A percentile compares a stretch with the other conserved stretches of the same genome.
Evolutionary conservation across 495 filamentous ascomycete genomes (phyloP).

Genomic region (Tuber borchii): DNA sequence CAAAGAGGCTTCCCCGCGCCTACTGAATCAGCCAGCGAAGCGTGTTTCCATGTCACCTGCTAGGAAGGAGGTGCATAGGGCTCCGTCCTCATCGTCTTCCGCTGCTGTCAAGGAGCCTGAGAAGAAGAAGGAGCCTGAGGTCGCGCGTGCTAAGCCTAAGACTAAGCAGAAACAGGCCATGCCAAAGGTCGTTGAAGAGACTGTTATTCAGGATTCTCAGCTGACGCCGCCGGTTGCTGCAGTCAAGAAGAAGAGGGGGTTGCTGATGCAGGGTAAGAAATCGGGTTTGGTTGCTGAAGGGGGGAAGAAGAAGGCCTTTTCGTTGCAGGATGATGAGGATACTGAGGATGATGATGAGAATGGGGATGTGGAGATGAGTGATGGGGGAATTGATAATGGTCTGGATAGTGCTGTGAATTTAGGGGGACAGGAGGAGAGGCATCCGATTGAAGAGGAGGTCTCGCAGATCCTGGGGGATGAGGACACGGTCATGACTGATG

Average conservation of each 20-base stretch:
- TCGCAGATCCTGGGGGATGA: slow-evolving; percentile 28
- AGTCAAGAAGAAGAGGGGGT: slow-evolving; percentile 27
- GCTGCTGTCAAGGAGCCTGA: slow-evolving; percentile 7
- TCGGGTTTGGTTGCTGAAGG: slow-evolving; percentile 3
- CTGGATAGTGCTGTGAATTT: slow-evolving; percentile 7
- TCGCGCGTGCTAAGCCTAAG: slow-evolving; percentile 6
- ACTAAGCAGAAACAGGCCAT: slow-evolving; percentile 13
- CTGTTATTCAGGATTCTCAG: slow-evolving; percentile 2
- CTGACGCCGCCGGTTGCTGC: slow-evolving; percentile 15
- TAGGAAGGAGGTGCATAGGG: slow-evolving; percentile 5
- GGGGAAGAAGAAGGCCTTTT: slow-evolving; percentile 29
- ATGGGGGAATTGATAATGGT: slow-evolving; percentile 26
- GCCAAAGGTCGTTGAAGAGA: slow-evolving; percentile 20
- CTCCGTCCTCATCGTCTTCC: not conserved
- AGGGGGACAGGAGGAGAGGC: slow-evolving; percentile 11
- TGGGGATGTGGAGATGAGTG: slow-evolving; percentile 30
- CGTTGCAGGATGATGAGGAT: slow-evolving; percentile 13
- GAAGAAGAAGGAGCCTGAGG: slow-evolving; percentile 7
- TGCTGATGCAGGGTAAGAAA: slow-evolving; percentile 23
- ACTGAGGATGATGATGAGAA: slow-evolving; percentile 40
- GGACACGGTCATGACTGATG: slow-evolving; percentile 44
- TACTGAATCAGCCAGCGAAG: slow-evolving; percentile 1
- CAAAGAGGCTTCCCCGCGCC: slow-evolving; percentile 8
- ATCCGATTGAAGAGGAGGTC: slow-evolving; percentile 21
- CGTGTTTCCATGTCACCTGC: not conserved